Percentiles rank a stretch among this genome's conserved stretches.
Conservation (phyloP, 1,284 basidiomycete species). For the Ceratobasidium sp. region DNA sequence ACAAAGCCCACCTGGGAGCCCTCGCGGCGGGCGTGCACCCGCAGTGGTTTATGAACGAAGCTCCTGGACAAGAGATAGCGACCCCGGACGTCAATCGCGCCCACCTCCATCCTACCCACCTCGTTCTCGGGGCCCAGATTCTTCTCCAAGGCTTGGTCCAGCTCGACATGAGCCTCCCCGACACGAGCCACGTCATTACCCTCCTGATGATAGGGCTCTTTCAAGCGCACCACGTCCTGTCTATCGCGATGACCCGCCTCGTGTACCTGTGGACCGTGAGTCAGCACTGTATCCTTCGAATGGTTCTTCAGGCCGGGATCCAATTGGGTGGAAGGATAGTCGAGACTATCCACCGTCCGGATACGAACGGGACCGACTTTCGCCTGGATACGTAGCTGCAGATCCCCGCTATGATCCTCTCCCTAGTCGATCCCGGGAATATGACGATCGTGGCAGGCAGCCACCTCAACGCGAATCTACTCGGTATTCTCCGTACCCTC, state of each 20-base stretch:
- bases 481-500: slow-evolving; percentile 40
- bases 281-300: slow-evolving; percentile 29
- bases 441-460: slow-evolving; percentile 33
- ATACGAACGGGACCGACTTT: slow-evolving; percentile 40
- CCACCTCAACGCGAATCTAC: slow-evolving; percentile 25
- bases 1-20: slow-evolving; percentile 37
- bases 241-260: slow-evolving; percentile 36
- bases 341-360: slow-evolving; percentile 42
- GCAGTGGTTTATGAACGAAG: slow-evolving; percentile 42
- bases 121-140: slow-evolving; percentile 34
- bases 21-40: slow-evolving; percentile 20
- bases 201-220: slow-evolving; percentile 35
- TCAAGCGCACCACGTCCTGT: slow-evolving; percentile 26
- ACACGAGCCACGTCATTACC: slow-evolving; percentile 34
- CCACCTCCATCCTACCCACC: slow-evolving; percentile 26
- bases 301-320: slow-evolving; percentile 38
- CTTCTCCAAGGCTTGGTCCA: slow-evolving; percentile 29
- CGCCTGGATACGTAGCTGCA: slow-evolving; percentile 33
- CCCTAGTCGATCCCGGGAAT: slow-evolving; percentile 34
- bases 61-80: slow-evolving; percentile 41
- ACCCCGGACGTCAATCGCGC: slow-evolving; percentile 32
- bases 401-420: slow-evolving; percentile 40
- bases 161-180: slow-evolving; percentile 30
- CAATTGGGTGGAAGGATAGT: slow-evolving; percentile 42
- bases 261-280: slow-evolving; percentile 39